Evolutionary conservation across 83 land plant genomes (phyloP), one percentile per base, ranked within the genome.

Genomic region (Picea mariana): DNA sequence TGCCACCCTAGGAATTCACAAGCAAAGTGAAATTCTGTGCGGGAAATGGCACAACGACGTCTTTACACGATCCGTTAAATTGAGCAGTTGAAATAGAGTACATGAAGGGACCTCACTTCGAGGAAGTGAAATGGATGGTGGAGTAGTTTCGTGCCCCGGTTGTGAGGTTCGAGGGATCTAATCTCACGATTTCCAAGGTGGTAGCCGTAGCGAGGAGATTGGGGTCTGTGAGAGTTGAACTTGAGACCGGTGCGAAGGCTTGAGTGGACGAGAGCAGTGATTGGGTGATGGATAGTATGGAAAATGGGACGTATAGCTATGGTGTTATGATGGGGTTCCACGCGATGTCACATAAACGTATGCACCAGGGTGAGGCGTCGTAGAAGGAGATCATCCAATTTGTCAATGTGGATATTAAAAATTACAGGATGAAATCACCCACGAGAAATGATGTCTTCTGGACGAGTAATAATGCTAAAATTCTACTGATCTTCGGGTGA

Each of bases 251-350:
- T 9, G 94, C 92, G 1, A 81, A 89, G 86, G 76, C 77, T 20
- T 60, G 93, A 16, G 94, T 93, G 59, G 83, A 87, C 83, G 90
- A 93, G 47, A 87, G 90, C 85, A 85, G 90, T 67, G 83, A 93
- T 42, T 93, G 95, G 95, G 94, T 93, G 62, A 81, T 82, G 85
- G 86, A 93, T 66, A 91, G 91, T 80, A 87, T 90, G 89, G 82
- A 63, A 66, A 87, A 86, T 71, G 95, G 88, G 6, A 92, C 90
- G 0, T 92, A 90, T 76, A 90, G 87, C 44, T 90, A 90, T 55
- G 92, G 92, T 12, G 92, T 93, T 65, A 93, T 94, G 20, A 93
- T 94, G 67, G 95, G 95, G 3, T 93, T 93, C 64, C 94, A 94
- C 20, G 95, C 94, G 61, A 93, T 94, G 24, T 93, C 95, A 0